Evolutionary conservation across 306 rosid species (phyloP).

Genomic region (Cucurbita moschata): DNA sequence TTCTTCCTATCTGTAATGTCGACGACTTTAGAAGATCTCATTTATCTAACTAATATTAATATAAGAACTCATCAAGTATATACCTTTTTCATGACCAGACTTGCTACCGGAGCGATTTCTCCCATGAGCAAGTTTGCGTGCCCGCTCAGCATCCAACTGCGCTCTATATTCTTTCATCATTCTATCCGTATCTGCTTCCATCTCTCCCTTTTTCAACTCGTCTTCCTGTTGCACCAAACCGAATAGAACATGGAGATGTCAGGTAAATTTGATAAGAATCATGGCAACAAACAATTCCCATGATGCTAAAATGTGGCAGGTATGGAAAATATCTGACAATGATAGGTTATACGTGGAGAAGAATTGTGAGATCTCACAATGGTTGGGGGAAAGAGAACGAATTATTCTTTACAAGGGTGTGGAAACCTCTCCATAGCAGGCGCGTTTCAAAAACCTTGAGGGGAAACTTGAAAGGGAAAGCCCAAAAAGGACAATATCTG

Average conservation of each 20-base stretch:
- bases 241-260: background rate
- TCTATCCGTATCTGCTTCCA: conserved; percentile 83
- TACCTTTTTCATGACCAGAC: conserved; percentile 62
- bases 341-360: background rate
- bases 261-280: background rate
- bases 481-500: too few relatives aligned
- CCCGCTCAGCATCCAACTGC: conserved; percentile 93
- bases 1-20: conserved; percentile 57
- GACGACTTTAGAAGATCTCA: conserved; percentile 9
- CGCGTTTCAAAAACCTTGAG: too few relatives aligned
- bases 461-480: too few relatives aligned
- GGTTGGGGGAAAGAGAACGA: too few relatives aligned
- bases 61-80: conserved; percentile 15
- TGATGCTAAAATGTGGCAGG: background rate
- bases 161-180: conserved; percentile 99
- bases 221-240: conserved; percentile 54
- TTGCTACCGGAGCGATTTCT: conserved; percentile 67
- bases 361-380: too few relatives aligned
- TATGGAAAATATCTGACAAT: background rate
- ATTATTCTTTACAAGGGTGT: too few relatives aligned
- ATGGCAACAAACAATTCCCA: background rate
- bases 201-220: conserved; percentile 76
- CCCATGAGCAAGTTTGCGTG: conserved; percentile 80
- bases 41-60: background rate
- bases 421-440: too few relatives aligned